phyloP scores from a whole-genome alignment of 2,329 filamentous ascomycete species.

The Biscogniauxia mediterranea region DNA sequence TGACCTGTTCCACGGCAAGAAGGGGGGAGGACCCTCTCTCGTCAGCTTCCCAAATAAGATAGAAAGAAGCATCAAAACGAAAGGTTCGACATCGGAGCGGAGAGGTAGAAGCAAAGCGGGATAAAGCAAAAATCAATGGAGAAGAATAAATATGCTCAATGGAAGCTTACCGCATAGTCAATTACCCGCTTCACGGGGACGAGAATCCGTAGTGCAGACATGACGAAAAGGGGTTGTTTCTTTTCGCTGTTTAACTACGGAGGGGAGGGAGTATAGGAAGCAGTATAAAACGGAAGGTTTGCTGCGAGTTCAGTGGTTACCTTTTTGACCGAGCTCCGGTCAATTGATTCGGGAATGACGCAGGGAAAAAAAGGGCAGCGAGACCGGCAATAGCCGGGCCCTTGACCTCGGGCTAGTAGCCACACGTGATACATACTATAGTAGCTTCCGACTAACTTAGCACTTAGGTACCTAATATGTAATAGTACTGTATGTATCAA shows the following conservation, averaged over 20 bases:
- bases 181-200: conserved; percentile 83
- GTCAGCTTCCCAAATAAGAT: background rate
- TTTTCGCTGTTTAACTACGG: conserved; percentile 1
- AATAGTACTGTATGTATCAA: no score
- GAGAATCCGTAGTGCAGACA: conserved; percentile 70
- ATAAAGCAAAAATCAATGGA: background rate
- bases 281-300: conserved; percentile 5
- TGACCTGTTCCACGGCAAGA: conserved; percentile 49
- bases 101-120: background rate
- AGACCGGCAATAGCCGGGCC: conserved; percentile 32
- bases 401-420: conserved; percentile 16
- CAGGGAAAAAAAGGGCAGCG: conserved; percentile 27
- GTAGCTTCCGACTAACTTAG: no score
- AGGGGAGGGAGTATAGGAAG: conserved; percentile 4
- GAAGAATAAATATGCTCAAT: conserved; percentile 5
- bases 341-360: conserved; percentile 27
- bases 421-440: conserved; percentile 20
- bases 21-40: background rate
- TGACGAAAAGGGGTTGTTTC: conserved; percentile 27
- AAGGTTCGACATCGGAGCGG: background rate
- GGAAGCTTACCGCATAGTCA: conserved; percentile 71
- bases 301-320: conserved; percentile 6
- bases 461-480: no score
- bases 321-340: conserved; percentile 4
- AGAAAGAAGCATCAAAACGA: background rate